Evolutionary conservation across 768 basidiomycete species (phyloP).

Genomic region (Roridomyces roridus): DNA sequence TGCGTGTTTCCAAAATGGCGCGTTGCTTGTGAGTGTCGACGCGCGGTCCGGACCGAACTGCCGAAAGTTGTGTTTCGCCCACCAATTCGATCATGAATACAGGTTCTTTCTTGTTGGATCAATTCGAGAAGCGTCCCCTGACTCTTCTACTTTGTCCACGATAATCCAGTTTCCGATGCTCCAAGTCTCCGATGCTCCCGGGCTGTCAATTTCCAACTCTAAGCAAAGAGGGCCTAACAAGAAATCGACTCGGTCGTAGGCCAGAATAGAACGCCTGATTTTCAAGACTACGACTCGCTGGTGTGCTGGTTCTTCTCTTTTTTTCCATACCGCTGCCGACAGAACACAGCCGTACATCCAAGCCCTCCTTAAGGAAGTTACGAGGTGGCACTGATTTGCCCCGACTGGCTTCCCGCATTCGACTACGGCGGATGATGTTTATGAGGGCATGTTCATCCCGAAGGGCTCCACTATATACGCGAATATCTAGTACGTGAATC

Average conservation of each 20-base stretch:
- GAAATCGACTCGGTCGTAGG: slow-evolving; percentile 43
- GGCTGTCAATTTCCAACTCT: no score
- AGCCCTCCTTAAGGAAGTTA: slow-evolving; percentile 8
- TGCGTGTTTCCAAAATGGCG: no score
- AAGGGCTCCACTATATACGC: slow-evolving; percentile 31
- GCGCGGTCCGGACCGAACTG: no score
- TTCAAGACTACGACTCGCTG: slow-evolving; percentile 32
- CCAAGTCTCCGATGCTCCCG: slow-evolving; percentile 35
- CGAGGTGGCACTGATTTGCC: slow-evolving; percentile 31
- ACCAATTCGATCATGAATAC: no score
- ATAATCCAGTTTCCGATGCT: no score
- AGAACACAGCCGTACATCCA: slow-evolving; percentile 1
- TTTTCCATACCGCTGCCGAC: slow-evolving; percentile 24
- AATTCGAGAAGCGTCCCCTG: no score
- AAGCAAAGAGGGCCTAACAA: slow-evolving; percentile 37
- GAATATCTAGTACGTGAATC: slow-evolving; percentile 8
- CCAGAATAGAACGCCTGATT: slow-evolving; percentile 34
- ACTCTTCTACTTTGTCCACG: no score
- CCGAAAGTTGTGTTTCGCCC: no score
- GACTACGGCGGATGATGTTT: slow-evolving; percentile 40
- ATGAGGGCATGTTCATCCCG: slow-evolving; percentile 44
- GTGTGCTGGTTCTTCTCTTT: slow-evolving; percentile 33
- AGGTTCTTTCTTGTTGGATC: no score
- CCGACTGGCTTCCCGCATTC: slow-evolving; percentile 42
- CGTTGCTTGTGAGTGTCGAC: no score